A percentile compares a stretch with the other conserved stretches of the same genome.
phyloP scores from a whole-genome alignment of 805 yeast species.

The Jamesozyma jinghongensis region DNA sequence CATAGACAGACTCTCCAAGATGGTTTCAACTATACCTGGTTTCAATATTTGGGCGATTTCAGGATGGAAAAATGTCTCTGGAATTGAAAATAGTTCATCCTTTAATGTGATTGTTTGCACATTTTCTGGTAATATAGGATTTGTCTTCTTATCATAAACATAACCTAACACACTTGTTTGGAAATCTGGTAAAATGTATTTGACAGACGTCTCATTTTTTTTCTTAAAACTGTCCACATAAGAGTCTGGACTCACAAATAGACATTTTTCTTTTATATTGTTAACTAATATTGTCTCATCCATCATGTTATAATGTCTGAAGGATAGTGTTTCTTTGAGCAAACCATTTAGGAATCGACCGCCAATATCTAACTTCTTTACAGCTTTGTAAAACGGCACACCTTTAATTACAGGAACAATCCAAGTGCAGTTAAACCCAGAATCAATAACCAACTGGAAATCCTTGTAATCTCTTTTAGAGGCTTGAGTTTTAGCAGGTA shows the following conservation, averaged over 20 bases:
- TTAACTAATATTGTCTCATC: constrained; percentile 83
- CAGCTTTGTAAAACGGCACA: constrained; percentile 64
- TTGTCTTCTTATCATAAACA: constrained; percentile 33
- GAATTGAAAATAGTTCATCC: constrained; percentile 83
- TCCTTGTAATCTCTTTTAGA: constrained; percentile 34
- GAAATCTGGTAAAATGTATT: constrained; percentile 81
- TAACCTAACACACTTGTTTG: constrained; percentile 74
- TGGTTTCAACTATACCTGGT: constrained; percentile 65
- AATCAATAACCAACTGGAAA: constrained; percentile 73
- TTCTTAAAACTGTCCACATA: constrained; percentile 26
- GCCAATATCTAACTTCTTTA: constrained; percentile 72
- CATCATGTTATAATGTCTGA: constrained; percentile 84
- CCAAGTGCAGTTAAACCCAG: constrained; percentile 85
- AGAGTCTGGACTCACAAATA: constrained; percentile 41
- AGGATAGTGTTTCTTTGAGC: constrained; percentile 75
- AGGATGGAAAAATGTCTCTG: constrained; percentile 84
- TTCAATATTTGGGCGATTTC: constrained; percentile 67
- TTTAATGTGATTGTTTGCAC: constrained; percentile 57
- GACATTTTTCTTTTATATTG: constrained; percentile 64
- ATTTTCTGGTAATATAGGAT: constrained; percentile 34
- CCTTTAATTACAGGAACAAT: constrained; percentile 78
- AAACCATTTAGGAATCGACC: constrained; percentile 80
- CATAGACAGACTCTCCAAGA: constrained; percentile 56
- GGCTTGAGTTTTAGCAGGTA: not conserved
- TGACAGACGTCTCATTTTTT: constrained; percentile 36